A percentile compares a stretch with the other conserved stretches of the same genome.
These are phyloP conservation scores for Aquilaria malaccensis DNA, from an alignment of 345 rosid genomes.

Conservation along the genomic window DNA sequence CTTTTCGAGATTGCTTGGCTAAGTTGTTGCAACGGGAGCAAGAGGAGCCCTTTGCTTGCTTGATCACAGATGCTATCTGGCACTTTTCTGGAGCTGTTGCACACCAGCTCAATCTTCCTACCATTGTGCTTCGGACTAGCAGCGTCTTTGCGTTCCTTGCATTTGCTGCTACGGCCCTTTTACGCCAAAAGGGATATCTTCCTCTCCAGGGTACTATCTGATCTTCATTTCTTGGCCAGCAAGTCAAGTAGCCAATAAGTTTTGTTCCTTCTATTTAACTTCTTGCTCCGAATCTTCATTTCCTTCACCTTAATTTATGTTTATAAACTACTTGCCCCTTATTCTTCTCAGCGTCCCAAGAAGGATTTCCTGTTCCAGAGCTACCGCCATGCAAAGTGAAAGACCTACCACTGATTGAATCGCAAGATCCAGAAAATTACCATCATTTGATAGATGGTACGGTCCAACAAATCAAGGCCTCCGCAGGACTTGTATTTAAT, in stretches of 20 bases:
- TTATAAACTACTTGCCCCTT: neutral
- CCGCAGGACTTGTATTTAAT: slow-evolving; percentile 48
- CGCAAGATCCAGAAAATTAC: slow-evolving; percentile 13
- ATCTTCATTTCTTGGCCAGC: neutral
- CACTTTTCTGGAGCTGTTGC: slow-evolving; percentile 28
- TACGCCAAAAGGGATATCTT: slow-evolving; percentile 25
- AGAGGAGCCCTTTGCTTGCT: slow-evolving; percentile 30
- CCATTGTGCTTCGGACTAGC: slow-evolving; percentile 40
- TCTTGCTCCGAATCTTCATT: neutral
- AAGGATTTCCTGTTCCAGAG: slow-evolving; percentile 31
- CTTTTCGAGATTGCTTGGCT: slow-evolving; percentile 32
- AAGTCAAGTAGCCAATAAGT: neutral
- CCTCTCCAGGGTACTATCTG: slow-evolving; percentile 19
- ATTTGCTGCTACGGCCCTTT: slow-evolving; percentile 11
- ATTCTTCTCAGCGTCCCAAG: slow-evolving; percentile 23
- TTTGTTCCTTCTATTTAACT: neutral
- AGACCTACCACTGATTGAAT: slow-evolving; percentile 30
- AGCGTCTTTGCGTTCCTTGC: slow-evolving; percentile 24
- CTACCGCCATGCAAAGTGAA: slow-evolving; percentile 35
- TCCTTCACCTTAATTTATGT: too few relatives aligned
- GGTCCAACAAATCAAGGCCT: slow-evolving; percentile 24
- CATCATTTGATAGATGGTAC: slow-evolving; percentile 5
- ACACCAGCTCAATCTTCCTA: slow-evolving; percentile 28
- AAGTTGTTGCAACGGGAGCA: slow-evolving; percentile 16
- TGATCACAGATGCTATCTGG: slow-evolving; percentile 46